Conservation (phyloP, 2,329 filamentous ascomycete species). For the Diaporthe citrichinensis region DNA sequence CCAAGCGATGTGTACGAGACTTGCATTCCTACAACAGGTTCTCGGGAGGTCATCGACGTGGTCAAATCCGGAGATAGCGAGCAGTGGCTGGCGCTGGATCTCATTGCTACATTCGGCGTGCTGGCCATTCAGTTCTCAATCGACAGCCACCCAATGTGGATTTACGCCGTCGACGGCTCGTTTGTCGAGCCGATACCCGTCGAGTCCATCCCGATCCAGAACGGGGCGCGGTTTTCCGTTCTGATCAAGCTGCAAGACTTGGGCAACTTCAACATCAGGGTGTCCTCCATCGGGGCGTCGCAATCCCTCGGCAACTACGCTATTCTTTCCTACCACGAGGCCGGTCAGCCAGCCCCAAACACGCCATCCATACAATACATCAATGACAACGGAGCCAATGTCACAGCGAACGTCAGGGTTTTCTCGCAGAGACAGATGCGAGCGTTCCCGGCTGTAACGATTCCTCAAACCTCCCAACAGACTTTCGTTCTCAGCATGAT, state of each 20-base stretch:
- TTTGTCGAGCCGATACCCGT: slow-evolving; percentile 67
- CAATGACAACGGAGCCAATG: slow-evolving; percentile 61
- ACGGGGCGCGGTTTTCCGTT: slow-evolving; percentile 68
- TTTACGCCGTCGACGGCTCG: slow-evolving; percentile 68
- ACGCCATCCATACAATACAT: slow-evolving; percentile 59
- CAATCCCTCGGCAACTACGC: slow-evolving; percentile 70
- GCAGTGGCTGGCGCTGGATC: slow-evolving; percentile 67
- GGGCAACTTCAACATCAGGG: slow-evolving; percentile 68
- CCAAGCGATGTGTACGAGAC: slow-evolving; percentile 59
- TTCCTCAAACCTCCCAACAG: slow-evolving; percentile 59
- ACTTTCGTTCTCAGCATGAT: slow-evolving; percentile 61
- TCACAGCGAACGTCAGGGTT: slow-evolving; percentile 56
- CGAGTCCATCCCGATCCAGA: slow-evolving; percentile 62
- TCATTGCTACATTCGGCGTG: slow-evolving; percentile 67
- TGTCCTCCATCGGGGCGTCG: slow-evolving; percentile 61
- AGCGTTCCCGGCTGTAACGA: slow-evolving; percentile 62
- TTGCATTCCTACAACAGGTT: slow-evolving; percentile 62
- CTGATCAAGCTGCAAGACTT: slow-evolving; percentile 61
- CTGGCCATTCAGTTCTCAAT: slow-evolving; percentile 62
- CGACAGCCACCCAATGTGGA: slow-evolving; percentile 66
- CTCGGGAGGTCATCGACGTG: slow-evolving; percentile 59
- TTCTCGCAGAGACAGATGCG: slow-evolving; percentile 59
- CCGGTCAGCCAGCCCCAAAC: slow-evolving; percentile 41
- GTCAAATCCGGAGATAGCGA: slow-evolving; percentile 44
- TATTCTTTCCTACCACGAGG: slow-evolving; percentile 58